A percentile compares a stretch with the other conserved stretches of the same genome.
Evolutionary conservation across 176 grass and related monocot species (phyloP).

Genomic region (Lolium perenne): DNA sequence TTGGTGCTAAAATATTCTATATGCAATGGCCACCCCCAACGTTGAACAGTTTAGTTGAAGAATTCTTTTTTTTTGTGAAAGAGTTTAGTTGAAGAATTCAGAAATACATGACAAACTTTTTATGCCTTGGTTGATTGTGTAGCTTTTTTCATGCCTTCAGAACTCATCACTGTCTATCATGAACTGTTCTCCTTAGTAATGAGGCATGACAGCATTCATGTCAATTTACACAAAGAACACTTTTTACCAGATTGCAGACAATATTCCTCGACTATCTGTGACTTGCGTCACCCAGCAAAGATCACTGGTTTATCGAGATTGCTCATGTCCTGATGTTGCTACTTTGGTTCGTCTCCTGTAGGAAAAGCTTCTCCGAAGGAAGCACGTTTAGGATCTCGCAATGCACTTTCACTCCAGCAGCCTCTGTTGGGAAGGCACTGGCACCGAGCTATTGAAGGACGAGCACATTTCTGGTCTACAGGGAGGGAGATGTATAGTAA

Average conservation of each 20-base stretch:
- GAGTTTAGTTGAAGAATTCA: too few relatives aligned
- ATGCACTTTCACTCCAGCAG: slow-evolving; percentile 81
- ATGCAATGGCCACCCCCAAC: too few relatives aligned
- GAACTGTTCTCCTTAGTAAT: not conserved
- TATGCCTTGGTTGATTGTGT: too few relatives aligned
- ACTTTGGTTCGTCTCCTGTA: slow-evolving; percentile 36
- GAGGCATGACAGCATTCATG: not conserved
- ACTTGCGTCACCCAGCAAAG: not conserved
- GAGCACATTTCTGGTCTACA: slow-evolving; percentile 76
- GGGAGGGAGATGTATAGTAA: slow-evolving; percentile 42
- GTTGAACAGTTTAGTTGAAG: too few relatives aligned
- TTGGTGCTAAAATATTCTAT: too few relatives aligned
- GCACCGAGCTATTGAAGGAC: slow-evolving; percentile 68
- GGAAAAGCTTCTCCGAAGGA: slow-evolving; percentile 58
- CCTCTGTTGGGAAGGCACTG: slow-evolving; percentile 63
- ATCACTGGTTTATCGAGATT: not conserved
- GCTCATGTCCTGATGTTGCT: not conserved
- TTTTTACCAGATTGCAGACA: not conserved
- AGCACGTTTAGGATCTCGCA: slow-evolving; percentile 45
- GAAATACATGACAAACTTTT: too few relatives aligned
- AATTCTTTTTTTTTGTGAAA: too few relatives aligned
- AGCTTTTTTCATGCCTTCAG: not conserved
- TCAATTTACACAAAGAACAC: not conserved
- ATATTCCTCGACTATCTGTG: not conserved
- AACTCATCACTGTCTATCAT: not conserved